phyloP scores from a whole-genome alignment of 139 green algal genomes.

The Chlamydomonas incerta region DNA sequence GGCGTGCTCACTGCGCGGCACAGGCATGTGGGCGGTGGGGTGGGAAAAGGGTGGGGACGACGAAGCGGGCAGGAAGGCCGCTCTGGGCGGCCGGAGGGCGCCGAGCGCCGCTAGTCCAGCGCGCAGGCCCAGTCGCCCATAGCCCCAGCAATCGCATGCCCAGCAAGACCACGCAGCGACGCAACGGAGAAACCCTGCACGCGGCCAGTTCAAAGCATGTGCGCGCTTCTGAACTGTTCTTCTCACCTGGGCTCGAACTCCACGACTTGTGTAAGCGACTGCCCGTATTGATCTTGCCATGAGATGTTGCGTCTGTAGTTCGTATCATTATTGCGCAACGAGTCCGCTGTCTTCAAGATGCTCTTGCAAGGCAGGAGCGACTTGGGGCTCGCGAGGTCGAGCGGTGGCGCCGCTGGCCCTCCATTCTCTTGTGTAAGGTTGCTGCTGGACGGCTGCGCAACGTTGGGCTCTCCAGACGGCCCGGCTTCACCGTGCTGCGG shows the following conservation, averaged over 20 bases:
- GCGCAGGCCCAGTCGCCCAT: no score
- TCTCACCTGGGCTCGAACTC: constrained; percentile 51
- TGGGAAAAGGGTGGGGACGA: background rate
- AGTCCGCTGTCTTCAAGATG: constrained; percentile 35
- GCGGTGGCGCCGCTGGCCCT: background rate
- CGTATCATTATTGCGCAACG: background rate
- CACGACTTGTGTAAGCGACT: constrained; percentile 27
- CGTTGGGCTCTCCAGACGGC: background rate
- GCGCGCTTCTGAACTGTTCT: no score
- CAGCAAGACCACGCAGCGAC: no score
- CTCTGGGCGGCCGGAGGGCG: no score
- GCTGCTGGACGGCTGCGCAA: background rate
- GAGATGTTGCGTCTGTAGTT: constrained; percentile 42
- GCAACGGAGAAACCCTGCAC: no score
- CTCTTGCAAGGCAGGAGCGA: background rate
- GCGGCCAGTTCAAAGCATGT: no score
- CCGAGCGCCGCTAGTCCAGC: no score
- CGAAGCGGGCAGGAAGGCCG: background rate
- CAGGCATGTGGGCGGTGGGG: background rate
- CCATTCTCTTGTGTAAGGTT: background rate
- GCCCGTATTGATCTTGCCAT: constrained; percentile 47
- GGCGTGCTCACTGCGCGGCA: constrained; percentile 19
- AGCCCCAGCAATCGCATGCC: no score
- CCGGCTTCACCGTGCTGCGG: background rate
- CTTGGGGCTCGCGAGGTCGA: background rate